Conservation (phyloP, 2,329 filamentous ascomycete species). For the Pseudogymnoascus sp. region DNA sequence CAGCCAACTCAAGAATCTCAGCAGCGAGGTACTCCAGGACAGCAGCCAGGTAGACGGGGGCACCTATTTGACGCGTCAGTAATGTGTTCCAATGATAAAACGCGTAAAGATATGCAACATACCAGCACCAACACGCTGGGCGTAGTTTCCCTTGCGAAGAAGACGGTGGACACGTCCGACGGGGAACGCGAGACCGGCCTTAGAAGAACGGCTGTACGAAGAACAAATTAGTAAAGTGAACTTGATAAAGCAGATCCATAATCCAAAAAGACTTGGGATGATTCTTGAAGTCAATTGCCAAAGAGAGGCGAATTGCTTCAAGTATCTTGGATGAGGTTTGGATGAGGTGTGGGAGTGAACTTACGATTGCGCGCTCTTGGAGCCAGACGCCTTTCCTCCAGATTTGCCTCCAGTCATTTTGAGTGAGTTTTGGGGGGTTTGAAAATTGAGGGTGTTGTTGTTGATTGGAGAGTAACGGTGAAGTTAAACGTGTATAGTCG, state of each 20-base stretch:
- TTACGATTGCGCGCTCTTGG: slow-evolving; percentile 99
- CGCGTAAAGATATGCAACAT: slow-evolving; percentile 28
- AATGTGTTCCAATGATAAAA: slow-evolving; percentile 16
- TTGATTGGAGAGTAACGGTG: slow-evolving; percentile 19
- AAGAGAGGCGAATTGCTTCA: slow-evolving; percentile 37
- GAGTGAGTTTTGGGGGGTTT: slow-evolving; percentile 40
- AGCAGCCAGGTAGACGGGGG: slow-evolving; percentile 92
- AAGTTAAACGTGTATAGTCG: slow-evolving; percentile 23
- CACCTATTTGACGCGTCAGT: slow-evolving; percentile 44
- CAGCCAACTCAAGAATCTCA: slow-evolving; percentile 97
- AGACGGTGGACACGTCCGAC: slow-evolving; percentile 99
- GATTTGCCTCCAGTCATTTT: slow-evolving; percentile 99
- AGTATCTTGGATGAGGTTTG: not conserved
- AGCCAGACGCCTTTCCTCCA: slow-evolving; percentile 98
- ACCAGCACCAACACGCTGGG: slow-evolving; percentile 97
- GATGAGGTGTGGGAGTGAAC: slow-evolving; percentile 37
- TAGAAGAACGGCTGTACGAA: slow-evolving; percentile 78
- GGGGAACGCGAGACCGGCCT: slow-evolving; percentile 97
- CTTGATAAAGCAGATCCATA: slow-evolving; percentile 23
- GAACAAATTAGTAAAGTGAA: slow-evolving; percentile 35
- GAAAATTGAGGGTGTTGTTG: slow-evolving; percentile 26
- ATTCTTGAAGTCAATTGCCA: slow-evolving; percentile 14
- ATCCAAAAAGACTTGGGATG: slow-evolving; percentile 21
- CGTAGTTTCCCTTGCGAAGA: slow-evolving; percentile 98
- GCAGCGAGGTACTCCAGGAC: slow-evolving; percentile 98